Conservation (phyloP, 345 rosid genomes). For the Iberis pinnata region DNA sequence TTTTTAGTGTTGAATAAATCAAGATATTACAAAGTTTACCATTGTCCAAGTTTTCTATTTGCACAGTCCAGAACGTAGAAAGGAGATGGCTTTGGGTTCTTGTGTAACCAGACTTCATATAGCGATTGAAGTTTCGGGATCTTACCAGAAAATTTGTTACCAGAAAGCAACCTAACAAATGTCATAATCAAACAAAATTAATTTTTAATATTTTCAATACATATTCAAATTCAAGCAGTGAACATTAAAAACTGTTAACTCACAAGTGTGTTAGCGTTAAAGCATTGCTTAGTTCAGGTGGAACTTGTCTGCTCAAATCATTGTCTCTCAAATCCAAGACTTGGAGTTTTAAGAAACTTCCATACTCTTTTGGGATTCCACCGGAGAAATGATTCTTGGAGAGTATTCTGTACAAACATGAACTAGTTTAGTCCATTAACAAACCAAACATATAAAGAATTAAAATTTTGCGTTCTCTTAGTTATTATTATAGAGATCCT, state of each 20-base stretch:
- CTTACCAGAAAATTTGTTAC: slow-evolving; percentile 55
- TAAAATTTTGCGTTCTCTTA: slow-evolving; percentile 32
- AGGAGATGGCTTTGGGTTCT: slow-evolving; percentile 29
- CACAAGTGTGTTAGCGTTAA: slow-evolving; percentile 57
- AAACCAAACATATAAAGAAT: slow-evolving; percentile 18
- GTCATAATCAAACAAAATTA: slow-evolving; percentile 1
- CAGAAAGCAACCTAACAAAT: slow-evolving; percentile 57
- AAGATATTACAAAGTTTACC: slow-evolving; percentile 39
- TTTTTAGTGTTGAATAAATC: not conserved
- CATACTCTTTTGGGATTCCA: slow-evolving; percentile 64
- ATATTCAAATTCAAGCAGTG: slow-evolving; percentile 32
- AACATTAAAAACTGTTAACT: slow-evolving; percentile 40
- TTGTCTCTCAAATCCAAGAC: slow-evolving; percentile 72
- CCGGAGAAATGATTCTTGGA: slow-evolving; percentile 53
- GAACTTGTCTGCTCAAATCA: slow-evolving; percentile 59
- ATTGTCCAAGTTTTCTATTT: slow-evolving; percentile 53
- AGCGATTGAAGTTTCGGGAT: slow-evolving; percentile 40
- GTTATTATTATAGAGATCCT: slow-evolving; percentile 50
- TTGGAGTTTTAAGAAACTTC: slow-evolving; percentile 46
- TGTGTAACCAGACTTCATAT: slow-evolving; percentile 47
- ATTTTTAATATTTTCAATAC: slow-evolving; percentile 10
- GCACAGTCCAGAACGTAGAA: slow-evolving; percentile 28
- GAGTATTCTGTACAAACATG: slow-evolving; percentile 38
- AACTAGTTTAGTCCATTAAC: slow-evolving; percentile 13
- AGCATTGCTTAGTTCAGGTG: slow-evolving; percentile 42